Percentiles rank a stretch among this genome's conserved stretches.
phyloP scores from a whole-genome alignment of 2,329 filamentous ascomycete species.

The Stemphylium beticola region DNA sequence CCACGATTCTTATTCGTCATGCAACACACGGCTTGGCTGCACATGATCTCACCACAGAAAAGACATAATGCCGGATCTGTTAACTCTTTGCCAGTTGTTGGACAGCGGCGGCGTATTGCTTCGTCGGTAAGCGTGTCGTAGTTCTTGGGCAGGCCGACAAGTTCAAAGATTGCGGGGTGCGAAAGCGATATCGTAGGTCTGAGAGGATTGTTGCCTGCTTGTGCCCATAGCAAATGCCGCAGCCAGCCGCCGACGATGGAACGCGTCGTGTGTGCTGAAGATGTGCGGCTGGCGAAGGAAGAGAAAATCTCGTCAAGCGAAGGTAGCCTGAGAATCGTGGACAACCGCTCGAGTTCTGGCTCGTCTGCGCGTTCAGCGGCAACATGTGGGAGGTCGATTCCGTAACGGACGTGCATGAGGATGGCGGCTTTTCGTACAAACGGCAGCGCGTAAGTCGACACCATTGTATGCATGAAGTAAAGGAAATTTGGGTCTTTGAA shows the following conservation, averaged over 20 bases:
- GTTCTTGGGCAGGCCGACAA: conserved; percentile 88
- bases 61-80: conserved; percentile 90
- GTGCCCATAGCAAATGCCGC: conserved; percentile 60
- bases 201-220: conserved; percentile 51
- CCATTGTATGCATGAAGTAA: conserved; percentile 50
- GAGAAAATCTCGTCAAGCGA: conserved; percentile 79
- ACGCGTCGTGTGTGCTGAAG: conserved; percentile 50
- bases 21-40: conserved; percentile 92
- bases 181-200: conserved; percentile 60
- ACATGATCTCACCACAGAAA: conserved; percentile 96
- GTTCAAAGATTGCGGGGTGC: conserved; percentile 91
- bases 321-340: conserved; percentile 75
- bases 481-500: conserved; percentile 43
- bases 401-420: conserved; percentile 85
- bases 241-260: conserved; percentile 74
- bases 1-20: conserved; percentile 65
- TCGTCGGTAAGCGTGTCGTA: conserved; percentile 94
- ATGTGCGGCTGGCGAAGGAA: conserved; percentile 53
- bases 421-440: conserved; percentile 88
- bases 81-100: conserved; percentile 88
- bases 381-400: conserved; percentile 82
- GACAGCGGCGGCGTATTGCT: conserved; percentile 81
- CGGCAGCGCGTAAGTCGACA: conserved; percentile 82
- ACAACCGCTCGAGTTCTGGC: conserved; percentile 82
- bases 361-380: conserved; percentile 62